Percentiles rank a stretch among this genome's conserved stretches.
Evolutionary conservation across 257 asterid genomes (phyloP).

Genomic region (Echium plantagineum): DNA sequence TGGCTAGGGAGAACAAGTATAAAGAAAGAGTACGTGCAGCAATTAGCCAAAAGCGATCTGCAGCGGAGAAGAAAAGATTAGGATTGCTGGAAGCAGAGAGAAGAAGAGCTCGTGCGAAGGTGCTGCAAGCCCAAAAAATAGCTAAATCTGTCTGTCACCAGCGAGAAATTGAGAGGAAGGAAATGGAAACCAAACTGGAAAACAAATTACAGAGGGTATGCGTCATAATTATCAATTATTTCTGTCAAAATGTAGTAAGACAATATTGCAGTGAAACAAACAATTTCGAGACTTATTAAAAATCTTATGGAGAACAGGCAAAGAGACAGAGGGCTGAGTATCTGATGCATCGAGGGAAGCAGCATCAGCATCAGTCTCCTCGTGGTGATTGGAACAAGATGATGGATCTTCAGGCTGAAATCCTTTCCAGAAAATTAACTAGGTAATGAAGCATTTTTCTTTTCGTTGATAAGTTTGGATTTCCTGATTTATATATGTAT

Average conservation of each 20-base stretch:
- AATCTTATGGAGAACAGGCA: slow-evolving; percentile 40
- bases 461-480: neutral
- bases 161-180: slow-evolving; percentile 71
- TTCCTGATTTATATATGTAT: no score
- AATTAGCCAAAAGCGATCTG: slow-evolving; percentile 79
- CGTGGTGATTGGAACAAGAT: slow-evolving; percentile 29
- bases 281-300: neutral
- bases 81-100: slow-evolving; percentile 88
- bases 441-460: slow-evolving; percentile 29
- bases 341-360: slow-evolving; percentile 71
- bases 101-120: slow-evolving; percentile 62
- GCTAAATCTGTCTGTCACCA: slow-evolving; percentile 56
- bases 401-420: slow-evolving; percentile 55
- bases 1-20: slow-evolving; percentile 75
- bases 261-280: neutral
- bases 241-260: neutral
- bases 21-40: slow-evolving; percentile 85
- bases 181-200: slow-evolving; percentile 69
- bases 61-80: slow-evolving; percentile 75
- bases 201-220: slow-evolving; percentile 71
- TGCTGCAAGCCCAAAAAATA: slow-evolving; percentile 58
- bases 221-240: neutral
- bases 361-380: slow-evolving; percentile 22
- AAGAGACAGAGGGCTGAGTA: slow-evolving; percentile 80
- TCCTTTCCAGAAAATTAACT: slow-evolving; percentile 56